phyloP scores from a whole-genome alignment of 1,284 basidiomycete genomes.

The Pseudozyma pruni region DNA sequence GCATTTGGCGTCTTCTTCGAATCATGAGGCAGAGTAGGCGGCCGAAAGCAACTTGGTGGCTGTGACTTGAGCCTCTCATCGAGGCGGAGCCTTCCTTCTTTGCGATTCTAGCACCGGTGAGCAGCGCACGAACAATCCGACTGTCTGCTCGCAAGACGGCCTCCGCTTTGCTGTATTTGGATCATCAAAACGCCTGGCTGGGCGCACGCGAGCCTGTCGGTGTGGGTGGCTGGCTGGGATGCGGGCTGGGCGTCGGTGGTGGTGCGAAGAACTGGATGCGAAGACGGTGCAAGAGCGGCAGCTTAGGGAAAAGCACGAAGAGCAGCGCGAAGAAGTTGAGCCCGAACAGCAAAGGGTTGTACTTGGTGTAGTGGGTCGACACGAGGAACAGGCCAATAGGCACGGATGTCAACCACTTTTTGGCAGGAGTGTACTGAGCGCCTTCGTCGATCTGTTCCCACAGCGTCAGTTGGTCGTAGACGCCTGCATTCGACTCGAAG shows the following conservation, averaged over 20 bases:
- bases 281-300: constrained; percentile 75
- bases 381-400: constrained; percentile 94
- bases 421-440: constrained; percentile 96
- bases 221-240: constrained; percentile 53
- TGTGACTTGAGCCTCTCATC: too few relatives aligned
- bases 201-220: constrained; percentile 43
- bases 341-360: constrained; percentile 87
- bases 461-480: constrained; percentile 94
- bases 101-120: too few relatives aligned
- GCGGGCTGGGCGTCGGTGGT: constrained; percentile 45
- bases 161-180: too few relatives aligned
- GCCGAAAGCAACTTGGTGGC: too few relatives aligned
- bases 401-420: constrained; percentile 94
- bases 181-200: constrained; percentile 22
- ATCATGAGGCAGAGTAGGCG: too few relatives aligned
- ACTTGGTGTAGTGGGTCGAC: constrained; percentile 91
- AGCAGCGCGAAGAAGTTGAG: constrained; percentile 88
- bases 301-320: constrained; percentile 89
- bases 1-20: too few relatives aligned
- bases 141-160: too few relatives aligned
- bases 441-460: constrained; percentile 99
- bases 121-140: too few relatives aligned
- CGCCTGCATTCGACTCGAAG: constrained; percentile 86
- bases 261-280: constrained; percentile 49
- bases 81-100: too few relatives aligned